Conservation (phyloP, 129 eudicot species). For the Gnaphalium uliginosum region DNA sequence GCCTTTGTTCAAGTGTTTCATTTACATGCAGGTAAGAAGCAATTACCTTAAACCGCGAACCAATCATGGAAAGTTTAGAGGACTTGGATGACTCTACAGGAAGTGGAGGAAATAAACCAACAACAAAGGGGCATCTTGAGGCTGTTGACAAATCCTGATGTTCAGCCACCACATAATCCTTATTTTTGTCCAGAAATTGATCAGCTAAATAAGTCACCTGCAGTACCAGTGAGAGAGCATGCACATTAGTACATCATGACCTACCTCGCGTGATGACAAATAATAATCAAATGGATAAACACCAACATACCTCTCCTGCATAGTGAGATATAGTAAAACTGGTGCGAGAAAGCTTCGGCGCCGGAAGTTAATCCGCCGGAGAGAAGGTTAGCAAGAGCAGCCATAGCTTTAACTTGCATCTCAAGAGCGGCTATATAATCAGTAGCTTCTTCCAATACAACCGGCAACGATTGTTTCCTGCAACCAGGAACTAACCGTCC, state of each 20-base stretch:
- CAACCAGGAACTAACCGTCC: constrained; percentile 90
- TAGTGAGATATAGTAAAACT: constrained; percentile 90
- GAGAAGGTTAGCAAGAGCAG: constrained; percentile 34
- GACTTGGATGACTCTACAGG: constrained; percentile 92
- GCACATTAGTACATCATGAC: constrained; percentile 33
- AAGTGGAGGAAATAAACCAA: constrained; percentile 88
- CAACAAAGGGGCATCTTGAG: constrained; percentile 87
- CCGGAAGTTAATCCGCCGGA: not conserved
- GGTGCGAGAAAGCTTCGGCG: constrained; percentile 99
- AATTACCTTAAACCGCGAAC: constrained; percentile 94
- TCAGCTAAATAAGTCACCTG: constrained; percentile 95
- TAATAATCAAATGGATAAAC: constrained; percentile 34
- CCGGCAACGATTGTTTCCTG: constrained; percentile 81
- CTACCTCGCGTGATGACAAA: constrained; percentile 94
- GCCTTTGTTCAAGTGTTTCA: not conserved
- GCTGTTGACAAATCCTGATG: constrained; percentile 97
- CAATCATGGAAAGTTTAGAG: constrained; percentile 92
- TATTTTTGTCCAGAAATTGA: constrained; percentile 92
- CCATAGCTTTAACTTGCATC: constrained; percentile 91
- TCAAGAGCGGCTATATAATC: constrained; percentile 93
- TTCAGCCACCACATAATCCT: constrained; percentile 98
- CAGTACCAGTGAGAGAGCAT: constrained; percentile 22
- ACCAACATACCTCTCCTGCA: constrained; percentile 86
- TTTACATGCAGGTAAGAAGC: not conserved
- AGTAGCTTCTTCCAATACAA: constrained; percentile 80